Evolutionary conservation across 345 rosid genomes (phyloP).

Genomic region (Hirschfeldia incana): DNA sequence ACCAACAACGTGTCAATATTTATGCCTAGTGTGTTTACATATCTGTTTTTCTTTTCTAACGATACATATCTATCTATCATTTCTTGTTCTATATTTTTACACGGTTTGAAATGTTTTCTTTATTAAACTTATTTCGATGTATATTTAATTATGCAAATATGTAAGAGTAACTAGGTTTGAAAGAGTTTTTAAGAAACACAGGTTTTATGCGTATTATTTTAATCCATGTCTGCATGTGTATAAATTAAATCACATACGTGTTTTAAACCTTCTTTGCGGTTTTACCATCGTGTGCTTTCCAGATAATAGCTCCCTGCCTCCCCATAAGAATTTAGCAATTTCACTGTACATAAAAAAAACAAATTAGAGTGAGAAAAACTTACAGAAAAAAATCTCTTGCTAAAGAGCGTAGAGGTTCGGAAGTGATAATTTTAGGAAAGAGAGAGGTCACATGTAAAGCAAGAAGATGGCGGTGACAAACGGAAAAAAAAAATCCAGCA

Average conservation of each 20-base stretch:
- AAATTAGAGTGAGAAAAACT: neutral
- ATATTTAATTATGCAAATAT: neutral
- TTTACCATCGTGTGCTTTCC: neutral
- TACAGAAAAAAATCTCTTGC: too few relatives aligned
- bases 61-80: neutral
- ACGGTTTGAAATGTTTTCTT: neutral
- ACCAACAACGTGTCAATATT: conserved; percentile 26
- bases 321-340: neutral
- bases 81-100: neutral
- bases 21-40: conserved; percentile 18
- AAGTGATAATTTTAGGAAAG: neutral
- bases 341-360: neutral
- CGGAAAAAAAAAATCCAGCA: neutral
- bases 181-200: neutral
- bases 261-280: neutral
- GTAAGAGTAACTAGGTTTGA: neutral
- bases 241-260: neutral
- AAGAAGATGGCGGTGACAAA: conserved; percentile 15
- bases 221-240: neutral
- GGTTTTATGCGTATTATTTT: neutral
- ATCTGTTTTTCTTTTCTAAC: neutral
- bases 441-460: conserved; percentile 34
- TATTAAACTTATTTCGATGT: neutral
- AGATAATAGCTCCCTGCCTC: neutral
- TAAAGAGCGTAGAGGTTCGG: too few relatives aligned